These are phyloP conservation scores for Suhomyces guaymorum DNA, from an alignment of 1,139 yeast genomes.

Conservation along the genomic window DNA sequence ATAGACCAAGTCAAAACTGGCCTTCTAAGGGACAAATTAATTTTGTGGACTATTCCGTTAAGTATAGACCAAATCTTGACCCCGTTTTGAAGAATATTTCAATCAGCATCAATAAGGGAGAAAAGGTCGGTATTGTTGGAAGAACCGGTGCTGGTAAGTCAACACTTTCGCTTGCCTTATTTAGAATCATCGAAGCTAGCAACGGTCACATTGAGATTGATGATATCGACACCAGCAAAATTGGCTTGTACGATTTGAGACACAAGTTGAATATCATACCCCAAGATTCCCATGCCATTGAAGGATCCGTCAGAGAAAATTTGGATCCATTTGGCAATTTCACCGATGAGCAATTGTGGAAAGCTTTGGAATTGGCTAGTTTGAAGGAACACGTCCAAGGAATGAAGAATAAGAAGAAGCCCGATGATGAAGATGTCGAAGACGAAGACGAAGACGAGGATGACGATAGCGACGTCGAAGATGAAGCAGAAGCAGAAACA, in stretches of 20 bases:
- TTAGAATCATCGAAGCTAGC: slow-evolving; percentile 32
- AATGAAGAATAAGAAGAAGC: slow-evolving; percentile 23
- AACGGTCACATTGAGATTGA: slow-evolving; percentile 31
- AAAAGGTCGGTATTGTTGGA: slow-evolving; percentile 35
- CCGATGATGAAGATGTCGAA: slow-evolving; percentile 18
- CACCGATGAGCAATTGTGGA: slow-evolving; percentile 30
- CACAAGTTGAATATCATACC: slow-evolving; percentile 32
- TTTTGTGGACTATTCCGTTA: slow-evolving; percentile 27
- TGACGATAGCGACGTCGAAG: slow-evolving; percentile 15
- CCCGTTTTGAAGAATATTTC: slow-evolving; percentile 28
- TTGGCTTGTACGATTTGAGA: slow-evolving; percentile 32
- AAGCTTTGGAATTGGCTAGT: slow-evolving; percentile 30
- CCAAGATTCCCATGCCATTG: slow-evolving; percentile 33
- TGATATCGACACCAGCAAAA: slow-evolving; percentile 24
- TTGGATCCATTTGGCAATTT: slow-evolving; percentile 30
- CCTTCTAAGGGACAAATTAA: slow-evolving; percentile 26
- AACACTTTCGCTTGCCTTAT: slow-evolving; percentile 31
- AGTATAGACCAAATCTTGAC: slow-evolving; percentile 30
- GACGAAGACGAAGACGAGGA: slow-evolving; percentile 17
- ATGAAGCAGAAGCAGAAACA: slow-evolving; percentile 16
- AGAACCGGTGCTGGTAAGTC: slow-evolving; percentile 38
- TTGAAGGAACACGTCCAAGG: slow-evolving; percentile 27
- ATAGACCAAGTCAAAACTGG: slow-evolving; percentile 27
- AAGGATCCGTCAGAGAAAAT: slow-evolving; percentile 31
- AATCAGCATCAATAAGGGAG: slow-evolving; percentile 25